These are phyloP conservation scores for Jimgerdemannia flammicorona DNA, from an alignment of 192 early-diverging fungal genomes.

Conservation along the genomic window DNA sequence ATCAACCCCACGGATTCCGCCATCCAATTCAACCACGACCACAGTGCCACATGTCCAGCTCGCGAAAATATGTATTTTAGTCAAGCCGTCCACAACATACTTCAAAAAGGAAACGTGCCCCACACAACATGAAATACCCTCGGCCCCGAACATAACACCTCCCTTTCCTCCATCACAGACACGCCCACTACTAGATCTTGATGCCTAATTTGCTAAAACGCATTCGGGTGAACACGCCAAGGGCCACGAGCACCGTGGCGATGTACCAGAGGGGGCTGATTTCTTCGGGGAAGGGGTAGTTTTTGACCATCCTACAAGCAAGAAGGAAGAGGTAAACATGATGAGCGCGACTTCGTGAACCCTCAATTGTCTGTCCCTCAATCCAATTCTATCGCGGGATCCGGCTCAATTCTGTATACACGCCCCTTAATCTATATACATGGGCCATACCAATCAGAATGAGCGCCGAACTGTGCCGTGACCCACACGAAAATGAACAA, in stretches of 20 bases:
- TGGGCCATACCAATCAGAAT: constrained; percentile 13
- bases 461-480: constrained; percentile 32
- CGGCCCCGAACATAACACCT: too few relatives aligned
- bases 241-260: background rate
- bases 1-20: too few relatives aligned
- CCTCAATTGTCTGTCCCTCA: too few relatives aligned
- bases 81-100: too few relatives aligned
- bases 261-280: background rate
- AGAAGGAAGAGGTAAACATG: background rate
- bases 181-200: too few relatives aligned
- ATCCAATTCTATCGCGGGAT: background rate
- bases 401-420: background rate
- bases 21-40: too few relatives aligned
- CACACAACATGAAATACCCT: too few relatives aligned
- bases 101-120: too few relatives aligned
- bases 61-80: too few relatives aligned
- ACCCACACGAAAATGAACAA: constrained; percentile 23
- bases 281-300: background rate
- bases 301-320: background rate
- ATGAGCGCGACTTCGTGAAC: background rate
- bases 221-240: background rate
- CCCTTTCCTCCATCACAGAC: too few relatives aligned
- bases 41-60: too few relatives aligned
- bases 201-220: background rate
- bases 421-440: too few relatives aligned